Evolutionary conservation across 148 eudicot genomes (phyloP).

Genomic region (Amaranthus palmeri): DNA sequence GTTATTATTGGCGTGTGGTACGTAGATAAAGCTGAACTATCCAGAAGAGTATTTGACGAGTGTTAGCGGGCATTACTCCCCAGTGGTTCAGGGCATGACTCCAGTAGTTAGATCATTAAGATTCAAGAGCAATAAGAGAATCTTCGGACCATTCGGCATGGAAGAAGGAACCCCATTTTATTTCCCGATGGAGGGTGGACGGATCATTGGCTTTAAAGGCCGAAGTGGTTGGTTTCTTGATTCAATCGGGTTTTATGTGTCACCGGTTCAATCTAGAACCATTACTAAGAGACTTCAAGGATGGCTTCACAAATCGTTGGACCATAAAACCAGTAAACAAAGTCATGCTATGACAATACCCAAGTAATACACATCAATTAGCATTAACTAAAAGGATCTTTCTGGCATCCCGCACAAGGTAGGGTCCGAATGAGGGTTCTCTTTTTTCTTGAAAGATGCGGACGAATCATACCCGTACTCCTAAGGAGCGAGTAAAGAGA

Average conservation of each 20-base stretch:
- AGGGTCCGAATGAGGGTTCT: too few relatives aligned
- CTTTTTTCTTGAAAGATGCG: too few relatives aligned
- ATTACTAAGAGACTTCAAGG: constrained; percentile 30
- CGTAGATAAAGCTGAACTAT: constrained; percentile 63
- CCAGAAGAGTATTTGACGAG: constrained; percentile 55
- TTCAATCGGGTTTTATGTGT: constrained; percentile 47
- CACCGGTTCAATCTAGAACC: constrained; percentile 22
- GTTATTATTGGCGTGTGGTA: too few relatives aligned
- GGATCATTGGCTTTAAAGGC: constrained; percentile 56
- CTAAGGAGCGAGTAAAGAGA: neutral
- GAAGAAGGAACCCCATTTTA: constrained; percentile 62
- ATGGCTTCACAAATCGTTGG: constrained; percentile 38
- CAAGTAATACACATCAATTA: neutral
- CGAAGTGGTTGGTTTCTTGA: constrained; percentile 66
- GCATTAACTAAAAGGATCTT: neutral
- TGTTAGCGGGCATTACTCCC: constrained; percentile 49
- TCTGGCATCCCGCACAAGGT: too few relatives aligned
- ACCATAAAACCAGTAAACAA: constrained; percentile 17
- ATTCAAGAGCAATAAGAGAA: constrained; percentile 55
- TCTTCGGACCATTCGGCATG: constrained; percentile 55
- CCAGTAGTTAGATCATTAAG: constrained; percentile 57
- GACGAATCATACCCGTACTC: too few relatives aligned
- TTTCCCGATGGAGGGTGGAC: constrained; percentile 49
- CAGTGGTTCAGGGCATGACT: constrained; percentile 51
- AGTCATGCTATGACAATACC: constrained; percentile 1